phyloP scores from a whole-genome alignment of 306 rosid species.

The Vicia villosa region DNA sequence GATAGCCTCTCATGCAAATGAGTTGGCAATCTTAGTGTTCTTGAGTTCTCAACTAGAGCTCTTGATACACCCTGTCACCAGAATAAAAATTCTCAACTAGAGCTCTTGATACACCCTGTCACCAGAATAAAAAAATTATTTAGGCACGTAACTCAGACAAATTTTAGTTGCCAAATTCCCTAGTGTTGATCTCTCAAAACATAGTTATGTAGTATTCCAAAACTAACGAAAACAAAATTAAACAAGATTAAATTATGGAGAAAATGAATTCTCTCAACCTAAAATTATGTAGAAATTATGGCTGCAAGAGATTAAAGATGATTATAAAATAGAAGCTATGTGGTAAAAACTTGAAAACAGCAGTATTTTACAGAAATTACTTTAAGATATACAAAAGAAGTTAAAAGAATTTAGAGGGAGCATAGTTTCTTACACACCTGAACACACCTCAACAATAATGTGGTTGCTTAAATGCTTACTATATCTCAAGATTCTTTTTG shows the following conservation, averaged over 20 bases:
- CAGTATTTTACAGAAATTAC: constrained; percentile 1
- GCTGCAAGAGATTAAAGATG: background rate
- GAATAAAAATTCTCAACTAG: too few species aligned
- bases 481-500: too few species aligned
- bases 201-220: background rate
- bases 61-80: constrained; percentile 84
- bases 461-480: too few species aligned
- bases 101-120: too few species aligned
- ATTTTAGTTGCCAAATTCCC: constrained; percentile 25
- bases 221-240: constrained; percentile 5
- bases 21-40: constrained; percentile 84
- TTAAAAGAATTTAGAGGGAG: too few species aligned
- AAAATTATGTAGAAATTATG: background rate
- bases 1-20: constrained; percentile 90
- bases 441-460: too few species aligned
- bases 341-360: background rate
- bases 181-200: constrained; percentile 6
- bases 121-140: constrained; percentile 24
- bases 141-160: background rate
- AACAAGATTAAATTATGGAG: background rate
- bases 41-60: constrained; percentile 83
- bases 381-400: too few species aligned
- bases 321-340: background rate
- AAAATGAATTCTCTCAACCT: constrained; percentile 26
- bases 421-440: too few species aligned